Evolutionary conservation across 108 stramenopile genomes (phyloP).

Genomic region (Conticribra guillardii): DNA sequence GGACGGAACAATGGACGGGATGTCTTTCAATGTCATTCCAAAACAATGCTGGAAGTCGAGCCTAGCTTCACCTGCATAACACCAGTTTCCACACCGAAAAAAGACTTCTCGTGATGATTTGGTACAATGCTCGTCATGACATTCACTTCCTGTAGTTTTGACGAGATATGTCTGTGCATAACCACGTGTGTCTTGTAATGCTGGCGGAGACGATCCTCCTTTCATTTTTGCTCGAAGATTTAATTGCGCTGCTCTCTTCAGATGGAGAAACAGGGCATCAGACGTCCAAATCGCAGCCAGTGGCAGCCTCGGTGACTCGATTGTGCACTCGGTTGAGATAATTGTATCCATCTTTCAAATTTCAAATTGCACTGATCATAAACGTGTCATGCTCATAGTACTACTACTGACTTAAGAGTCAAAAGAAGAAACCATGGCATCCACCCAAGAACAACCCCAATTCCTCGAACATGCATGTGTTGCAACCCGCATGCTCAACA

Average conservation of each 20-base stretch:
- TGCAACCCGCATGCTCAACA: slow-evolving; percentile 38
- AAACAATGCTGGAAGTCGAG: slow-evolving; percentile 49
- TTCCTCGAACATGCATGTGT: slow-evolving; percentile 43
- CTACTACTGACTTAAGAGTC: no score
- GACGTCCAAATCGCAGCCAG: no score
- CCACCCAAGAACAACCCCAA: slow-evolving; percentile 5
- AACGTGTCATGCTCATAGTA: no score
- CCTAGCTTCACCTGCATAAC: slow-evolving; percentile 63
- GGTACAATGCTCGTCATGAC: slow-evolving; percentile 7
- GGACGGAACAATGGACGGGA: slow-evolving; percentile 66
- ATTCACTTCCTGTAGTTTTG: slow-evolving; percentile 18
- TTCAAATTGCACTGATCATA: no score
- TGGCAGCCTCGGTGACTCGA: no score
- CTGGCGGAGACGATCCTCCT: background rate
- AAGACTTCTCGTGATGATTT: slow-evolving; percentile 43
- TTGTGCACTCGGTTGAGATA: no score
- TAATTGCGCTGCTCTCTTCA: no score
- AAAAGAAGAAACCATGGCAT: no score
- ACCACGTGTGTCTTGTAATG: background rate
- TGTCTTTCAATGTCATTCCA: slow-evolving; percentile 62
- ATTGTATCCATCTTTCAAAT: no score
- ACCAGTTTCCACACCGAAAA: slow-evolving; percentile 80
- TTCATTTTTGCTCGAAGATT: no score
- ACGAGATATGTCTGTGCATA: slow-evolving; percentile 45
- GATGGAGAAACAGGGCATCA: no score